Evolutionary conservation across 768 basidiomycete species (phyloP), one percentile per base, ranked within the genome.

Genomic region (Psilocybe azurescens): DNA sequence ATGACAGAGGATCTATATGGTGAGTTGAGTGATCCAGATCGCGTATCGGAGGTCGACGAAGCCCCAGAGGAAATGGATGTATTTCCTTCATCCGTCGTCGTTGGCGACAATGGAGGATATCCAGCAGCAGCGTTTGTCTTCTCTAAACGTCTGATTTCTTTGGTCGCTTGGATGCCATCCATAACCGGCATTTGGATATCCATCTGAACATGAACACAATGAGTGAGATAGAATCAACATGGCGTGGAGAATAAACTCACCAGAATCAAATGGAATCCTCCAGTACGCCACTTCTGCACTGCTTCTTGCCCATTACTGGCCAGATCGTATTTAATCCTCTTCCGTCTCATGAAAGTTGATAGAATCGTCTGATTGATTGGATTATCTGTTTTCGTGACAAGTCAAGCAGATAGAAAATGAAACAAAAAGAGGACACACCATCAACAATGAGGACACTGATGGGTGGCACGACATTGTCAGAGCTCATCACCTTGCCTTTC

Each of bases 101-200:
- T 39, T 41, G 93, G 91, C 0, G 90, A 92, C 8, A 84, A 77
- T 9, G 90, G 88, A 47, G 86, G 89, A 68, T 84, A 90, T 7
- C 88, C 89, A 49, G 88, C 85, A 51, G 84, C 79, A 53, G 87
- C 84, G 62, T 83, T 87, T 39, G 75, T 63, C 68, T 87, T 90
- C 72, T 99, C 97, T 47, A 96, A 75, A 57, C 88, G 86, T 55
- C 97, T 84, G 61, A 99, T 99, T 74, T 96, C 93, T 69, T 95
- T 95, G 3, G 97, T 99, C 6, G 97, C 97, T 72, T 94, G 88
- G 53, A 99, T 97, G 36, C 97, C 97, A 75, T 97, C 94, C 93
- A 97, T 99, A 67, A 99, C 89, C 8, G 97, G 97, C 87, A 99
- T 95, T 77, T 99, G 97, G 57, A 99, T 99, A 79, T 99, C 97